Evolutionary conservation across 2,329 filamentous ascomycete genomes (phyloP), one percentile per base, ranked within the genome.

Genomic region (Hypoxylon sp.): DNA sequence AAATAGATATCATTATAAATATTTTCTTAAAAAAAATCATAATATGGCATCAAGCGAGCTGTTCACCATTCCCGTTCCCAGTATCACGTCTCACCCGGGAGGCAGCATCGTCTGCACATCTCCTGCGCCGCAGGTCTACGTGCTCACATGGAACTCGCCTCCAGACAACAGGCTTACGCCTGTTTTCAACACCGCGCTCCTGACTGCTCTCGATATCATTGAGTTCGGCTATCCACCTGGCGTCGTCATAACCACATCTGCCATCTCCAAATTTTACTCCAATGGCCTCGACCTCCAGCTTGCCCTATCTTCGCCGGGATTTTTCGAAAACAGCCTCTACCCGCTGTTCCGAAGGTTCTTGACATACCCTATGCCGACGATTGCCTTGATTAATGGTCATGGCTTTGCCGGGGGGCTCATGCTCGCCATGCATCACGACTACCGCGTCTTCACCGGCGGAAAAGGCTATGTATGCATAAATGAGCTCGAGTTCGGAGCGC

Each of bases 381-480:
- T 96, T 53, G 90, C 92, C n/a, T 83, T 94, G 7, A 76, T 95
- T 60, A 93, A 93, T 73, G 93, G 93, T 21, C 93, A 97, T 79
- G 89, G 90, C 60, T 96, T 94, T 78, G 93, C 93, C 5, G 93
- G 88, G 49, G 93, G 91, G n/a, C 83, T 94, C 67, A 94, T 96
- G 90, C 82, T 91, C 9, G 88, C 91, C 64, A 92, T 93, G 87
- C 89, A 91, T 80, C 92, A 94, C 80, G 92, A 95, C 81, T 96
- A 96, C 82, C 88, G 93, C 28, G 84, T 96, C 72, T 91, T 93
- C 82, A 91, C 55, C 5, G 86, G 90, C 0, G 75, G 84, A 1
- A 84, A 86, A 19, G 93, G 93, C n/a, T 94, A 89, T 79, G 79
- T 92, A 41, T 95, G 93, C 79, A 82, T 96, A 72, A 95, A 95